Conservation (phyloP, 2,329 filamentous ascomycete genomes). For the Exophiala spinifera region DNA sequence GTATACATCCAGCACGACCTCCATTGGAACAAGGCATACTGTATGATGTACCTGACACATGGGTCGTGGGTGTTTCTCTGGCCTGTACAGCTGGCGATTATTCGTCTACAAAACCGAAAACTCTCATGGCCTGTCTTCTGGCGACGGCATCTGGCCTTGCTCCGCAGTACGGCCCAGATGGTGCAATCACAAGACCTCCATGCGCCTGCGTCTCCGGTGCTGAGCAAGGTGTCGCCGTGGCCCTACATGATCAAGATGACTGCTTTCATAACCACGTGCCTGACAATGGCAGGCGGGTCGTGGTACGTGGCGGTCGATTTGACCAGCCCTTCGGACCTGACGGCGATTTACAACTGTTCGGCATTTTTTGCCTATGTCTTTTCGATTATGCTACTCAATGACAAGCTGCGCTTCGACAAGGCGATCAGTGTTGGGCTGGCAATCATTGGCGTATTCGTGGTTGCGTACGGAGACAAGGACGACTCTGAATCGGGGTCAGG, state of each 20-base stretch:
- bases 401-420: constrained; percentile 81
- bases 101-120: constrained; percentile 74
- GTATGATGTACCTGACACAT: constrained; percentile 96
- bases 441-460: constrained; percentile 85
- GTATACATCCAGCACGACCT: constrained; percentile 90
- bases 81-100: constrained; percentile 75
- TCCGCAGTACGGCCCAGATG: constrained; percentile 74
- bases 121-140: constrained; percentile 83
- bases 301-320: constrained; percentile 96
- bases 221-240: constrained; percentile 49
- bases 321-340: constrained; percentile 89
- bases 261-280: constrained; percentile 73
- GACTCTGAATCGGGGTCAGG: constrained; percentile 54
- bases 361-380: constrained; percentile 99
- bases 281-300: constrained; percentile 85
- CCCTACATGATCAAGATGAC: constrained; percentile 78
- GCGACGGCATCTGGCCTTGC: constrained; percentile 64
- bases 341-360: constrained; percentile 98
- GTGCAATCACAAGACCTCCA: constrained; percentile 70
- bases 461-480: constrained; percentile 81
- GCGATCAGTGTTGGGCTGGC: constrained; percentile 81
- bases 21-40: constrained; percentile 97
- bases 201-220: constrained; percentile 50
- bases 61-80: constrained; percentile 89
- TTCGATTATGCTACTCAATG: constrained; percentile 81